Evolutionary conservation across 805 yeast species (phyloP).

Genomic region (Yamadazyma olivae): DNA sequence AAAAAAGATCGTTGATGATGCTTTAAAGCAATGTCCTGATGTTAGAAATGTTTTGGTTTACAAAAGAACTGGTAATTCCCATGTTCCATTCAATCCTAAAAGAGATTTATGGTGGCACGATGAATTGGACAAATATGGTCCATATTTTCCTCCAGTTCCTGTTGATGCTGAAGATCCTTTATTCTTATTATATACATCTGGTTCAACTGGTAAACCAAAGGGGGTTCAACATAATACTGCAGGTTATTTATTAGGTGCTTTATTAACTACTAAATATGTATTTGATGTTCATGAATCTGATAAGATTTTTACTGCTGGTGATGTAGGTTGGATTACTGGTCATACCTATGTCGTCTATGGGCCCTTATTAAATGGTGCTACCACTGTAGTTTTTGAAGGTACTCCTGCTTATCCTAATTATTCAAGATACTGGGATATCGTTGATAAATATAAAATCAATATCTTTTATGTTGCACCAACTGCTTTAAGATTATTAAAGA

Average conservation of each 20-base stretch:
- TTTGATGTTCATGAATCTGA: slow-evolving; percentile 91
- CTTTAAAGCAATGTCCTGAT: slow-evolving; percentile 66
- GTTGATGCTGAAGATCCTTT: slow-evolving; percentile 93
- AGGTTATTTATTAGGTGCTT: slow-evolving; percentile 91
- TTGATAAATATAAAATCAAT: slow-evolving; percentile 86
- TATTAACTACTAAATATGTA: slow-evolving; percentile 85
- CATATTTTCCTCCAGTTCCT: slow-evolving; percentile 83
- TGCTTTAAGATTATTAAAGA: slow-evolving; percentile 83
- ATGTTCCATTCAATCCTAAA: slow-evolving; percentile 68
- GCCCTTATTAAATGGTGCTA: slow-evolving; percentile 81
- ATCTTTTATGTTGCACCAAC: slow-evolving; percentile 99
- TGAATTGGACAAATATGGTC: slow-evolving; percentile 74
- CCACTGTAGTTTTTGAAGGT: slow-evolving; percentile 92
- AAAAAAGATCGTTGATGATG: slow-evolving; percentile 94
- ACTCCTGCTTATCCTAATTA: slow-evolving; percentile 96
- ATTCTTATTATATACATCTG: slow-evolving; percentile 93
- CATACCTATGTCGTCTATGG: slow-evolving; percentile 96
- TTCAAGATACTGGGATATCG: slow-evolving; percentile 95
- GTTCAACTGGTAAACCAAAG: slow-evolving; percentile 98
- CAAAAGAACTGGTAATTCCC: slow-evolving; percentile 78
- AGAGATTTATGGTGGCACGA: slow-evolving; percentile 98
- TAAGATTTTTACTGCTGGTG: slow-evolving; percentile 93
- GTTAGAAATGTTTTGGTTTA: slow-evolving; percentile 84
- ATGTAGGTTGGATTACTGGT: slow-evolving; percentile 99
- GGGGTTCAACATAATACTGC: slow-evolving; percentile 96